Base-by-base conservation (phyloP, 2,329 filamentous ascomycete genomes). In the Fusarium poae region DNA sequence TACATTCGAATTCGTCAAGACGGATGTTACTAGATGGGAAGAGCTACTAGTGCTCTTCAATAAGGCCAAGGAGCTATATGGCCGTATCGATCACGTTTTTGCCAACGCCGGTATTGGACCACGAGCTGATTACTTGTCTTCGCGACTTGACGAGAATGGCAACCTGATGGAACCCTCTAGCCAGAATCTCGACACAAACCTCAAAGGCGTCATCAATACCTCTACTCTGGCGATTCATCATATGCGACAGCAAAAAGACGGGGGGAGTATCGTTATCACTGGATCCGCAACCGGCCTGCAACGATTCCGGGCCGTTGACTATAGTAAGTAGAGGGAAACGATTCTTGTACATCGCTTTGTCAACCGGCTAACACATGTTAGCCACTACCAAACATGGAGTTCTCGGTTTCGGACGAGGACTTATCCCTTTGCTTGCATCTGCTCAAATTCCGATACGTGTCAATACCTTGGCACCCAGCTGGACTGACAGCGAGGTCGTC, bases 321-420 rank as follows among this genome's bases (percentile, higher is more conserved):
- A 89, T 60, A 72, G 81, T 81, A 65, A 71, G 77, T 75, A 21
- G 30, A 15, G 30, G 27, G 12, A 16, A 35, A 0, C 16, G 18
- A 21, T 32, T 34, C 30, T 12, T 15, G 13, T 12, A 34, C 15
- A 15, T 6, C 1, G n/a, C 5, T 6, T 11, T 61, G 64, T 4
- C 72, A n/a, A n/a, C 20, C 20, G 18, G 37, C 49, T 58, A n/a
- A 57, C 23, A 35, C 57, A n/a, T n/a, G 37, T 21, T 1, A 83
- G 82, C 82, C 2, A 81, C 82, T 3, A 77, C 85, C 29, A 89
- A 89, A 61, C 83, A 87, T 64, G 86, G 81, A 20, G 82, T 86
- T 1, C 67, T 88, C 2, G 86, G 86, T 7, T 82, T 86, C 58
- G 79, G 84, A 25, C 81, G 86, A 37, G 82, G 82, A 4, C 74